Evolutionary conservation across 768 basidiomycete species (phyloP).

Genomic region (Dictyophora rubrovolvata): DNA sequence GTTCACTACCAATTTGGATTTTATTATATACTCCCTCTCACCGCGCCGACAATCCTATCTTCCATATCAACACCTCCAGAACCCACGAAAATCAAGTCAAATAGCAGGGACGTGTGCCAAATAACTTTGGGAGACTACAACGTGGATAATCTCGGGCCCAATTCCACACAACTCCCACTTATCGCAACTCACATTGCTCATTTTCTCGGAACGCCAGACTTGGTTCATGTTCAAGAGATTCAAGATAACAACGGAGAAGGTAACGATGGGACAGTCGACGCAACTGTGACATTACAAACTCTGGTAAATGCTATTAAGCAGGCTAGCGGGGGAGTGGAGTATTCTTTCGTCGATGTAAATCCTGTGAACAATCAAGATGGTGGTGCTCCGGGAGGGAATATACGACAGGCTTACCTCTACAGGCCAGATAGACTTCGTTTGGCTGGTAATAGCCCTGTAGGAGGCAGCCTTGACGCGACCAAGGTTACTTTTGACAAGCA

Average conservation of each 20-base stretch:
- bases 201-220: constrained; percentile 41
- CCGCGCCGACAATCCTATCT: constrained; percentile 36
- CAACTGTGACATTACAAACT: constrained; percentile 41
- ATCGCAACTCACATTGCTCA: constrained; percentile 44
- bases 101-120: constrained; percentile 28
- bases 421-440: constrained; percentile 40
- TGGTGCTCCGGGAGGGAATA: constrained; percentile 54
- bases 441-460: constrained; percentile 34
- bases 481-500: constrained; percentile 24
- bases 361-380: constrained; percentile 49
- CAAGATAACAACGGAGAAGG: constrained; percentile 47
- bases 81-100: constrained; percentile 30
- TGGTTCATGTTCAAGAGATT: constrained; percentile 56
- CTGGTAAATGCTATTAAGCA: constrained; percentile 39
- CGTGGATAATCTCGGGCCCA: constrained; percentile 49
- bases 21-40: constrained; percentile 48
- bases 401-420: constrained; percentile 49
- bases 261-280: constrained; percentile 43
- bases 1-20: constrained; percentile 46
- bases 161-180: constrained; percentile 31
- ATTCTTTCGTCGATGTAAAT: constrained; percentile 38
- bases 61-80: constrained; percentile 26
- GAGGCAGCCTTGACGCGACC: constrained; percentile 38
- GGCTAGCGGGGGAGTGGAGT: constrained; percentile 27
- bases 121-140: constrained; percentile 55